Evolutionary conservation across 2,329 filamentous ascomycete genomes (phyloP), one percentile per base, ranked within the genome.

Genomic region (Aspergillus hiratsukae): DNA sequence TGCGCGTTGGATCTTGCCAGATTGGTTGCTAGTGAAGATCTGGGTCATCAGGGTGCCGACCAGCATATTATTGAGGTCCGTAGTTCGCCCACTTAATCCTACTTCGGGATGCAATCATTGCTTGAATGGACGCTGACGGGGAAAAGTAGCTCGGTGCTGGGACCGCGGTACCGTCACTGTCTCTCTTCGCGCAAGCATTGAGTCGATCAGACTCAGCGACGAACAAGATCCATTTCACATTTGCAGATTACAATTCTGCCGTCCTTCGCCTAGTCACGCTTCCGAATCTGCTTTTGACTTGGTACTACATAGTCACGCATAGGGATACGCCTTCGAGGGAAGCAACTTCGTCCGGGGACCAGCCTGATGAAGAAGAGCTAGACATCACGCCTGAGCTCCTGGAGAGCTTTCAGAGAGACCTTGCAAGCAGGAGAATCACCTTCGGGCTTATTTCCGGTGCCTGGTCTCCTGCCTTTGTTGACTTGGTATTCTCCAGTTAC

Each of bases 221-320:
- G 65, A 3, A 64, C 11, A 70, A 57, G 49, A 65, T 81, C 4
- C 75, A 78, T 41, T 81, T 87, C 61, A 84, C 81, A 1, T 70
- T 87, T 10, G 80, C 81, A 23, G 85, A 87, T 65, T 87, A 86
- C 71, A 87, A 87, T 60, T 76, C 74, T 51, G 75, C 79, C 19
- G 85, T 87, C 1, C 68, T 87, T 35, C 75, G 81, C n/a, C 74
- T 86, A 2, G 81, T 84, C 40, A 86, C 83, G 0, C 66, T 86
- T 11, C 83, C 84, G 3, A 87, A 87, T 65, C 68, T 87, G 1
- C 62, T 87, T 21, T 70, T 87, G 14, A 81, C 81, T 2, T 86
- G 80, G 80, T 75, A 68, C 68, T 61, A 54, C 52, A 59, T 54
- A 59, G 58, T 62, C 35, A 56, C 58, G 6, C 61, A 51, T 45